Base-by-base conservation (phyloP, 1,284 basidiomycete species). In the Somion occarium region DNA sequence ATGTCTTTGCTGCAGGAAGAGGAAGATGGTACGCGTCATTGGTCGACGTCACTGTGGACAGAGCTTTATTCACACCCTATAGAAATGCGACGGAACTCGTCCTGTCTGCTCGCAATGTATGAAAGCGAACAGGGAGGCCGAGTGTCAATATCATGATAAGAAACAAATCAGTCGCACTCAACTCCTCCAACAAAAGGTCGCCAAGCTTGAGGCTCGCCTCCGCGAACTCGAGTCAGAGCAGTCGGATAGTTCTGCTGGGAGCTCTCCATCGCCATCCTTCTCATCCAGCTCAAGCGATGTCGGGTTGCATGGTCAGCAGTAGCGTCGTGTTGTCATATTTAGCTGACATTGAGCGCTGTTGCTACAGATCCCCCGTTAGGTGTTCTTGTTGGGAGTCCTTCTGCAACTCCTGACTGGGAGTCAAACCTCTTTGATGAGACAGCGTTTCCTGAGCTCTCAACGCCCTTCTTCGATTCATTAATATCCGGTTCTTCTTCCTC, bases 111-210 rank as follows among this genome's bases (percentile, higher is more conserved):
- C 68, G n/a, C 79, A 80, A 56, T 84, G 80, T 59, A 64, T 65
- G 52, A 77, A 79, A 59, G 77, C 80, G 62, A 77, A 75, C 61
- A 67, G 80, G 27, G 64, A 68, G 2, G 60, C 68, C 2, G 74
- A 79, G 46, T 84, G 82, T 63, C 68, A 75, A 51, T 84, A 82
- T 66, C 79, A 83, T 59, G 81, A 83, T 61, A 76, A 74, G 62
- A 75, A 76, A 57, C 75, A 76, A 52, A 81, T 82, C 61, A 82
- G 78, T 59, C 74, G 80, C 23, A 83, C 81, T 1, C 76, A 82
- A 60, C 70, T 79, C 24, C 67, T 85, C 27, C 78, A 77, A 56
- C 79, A 82, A 57, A 80, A 80, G 60, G 69, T 82, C 46, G 67
- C 69, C 5, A 68, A 73, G 50, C 71, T 83, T 25, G 79, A 82